phyloP scores from a whole-genome alignment of 2,329 filamentous ascomycete species.

The Colletotrichum sidae region DNA sequence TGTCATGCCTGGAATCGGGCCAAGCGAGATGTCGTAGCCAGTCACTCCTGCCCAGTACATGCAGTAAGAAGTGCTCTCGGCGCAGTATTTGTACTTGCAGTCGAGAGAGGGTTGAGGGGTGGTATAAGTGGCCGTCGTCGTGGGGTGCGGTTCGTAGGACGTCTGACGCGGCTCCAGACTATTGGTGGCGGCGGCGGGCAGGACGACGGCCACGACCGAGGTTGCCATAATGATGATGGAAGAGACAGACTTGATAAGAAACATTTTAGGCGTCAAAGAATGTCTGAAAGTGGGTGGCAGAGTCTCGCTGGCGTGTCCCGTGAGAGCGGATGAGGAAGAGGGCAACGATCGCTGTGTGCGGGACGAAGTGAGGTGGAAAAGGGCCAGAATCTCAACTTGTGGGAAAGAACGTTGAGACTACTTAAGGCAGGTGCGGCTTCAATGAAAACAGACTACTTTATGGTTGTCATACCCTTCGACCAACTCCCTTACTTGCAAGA shows the following conservation, averaged over 20 bases:
- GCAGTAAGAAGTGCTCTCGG: conserved; percentile 48
- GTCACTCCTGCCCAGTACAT: conserved; percentile 53
- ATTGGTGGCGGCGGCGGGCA: background rate
- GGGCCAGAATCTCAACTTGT: too few species aligned
- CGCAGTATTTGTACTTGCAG: conserved; percentile 47
- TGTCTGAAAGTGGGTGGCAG: too few species aligned
- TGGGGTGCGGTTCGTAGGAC: too few species aligned
- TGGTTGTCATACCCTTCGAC: too few species aligned
- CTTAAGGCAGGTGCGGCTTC: too few species aligned
- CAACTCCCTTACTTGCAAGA: too few species aligned
- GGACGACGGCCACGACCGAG: background rate
- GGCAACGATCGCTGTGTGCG: too few species aligned
- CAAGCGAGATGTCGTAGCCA: conserved; percentile 46
- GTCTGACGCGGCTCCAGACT: background rate
- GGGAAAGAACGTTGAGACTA: too few species aligned
- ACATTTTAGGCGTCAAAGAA: background rate
- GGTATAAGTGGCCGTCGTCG: background rate
- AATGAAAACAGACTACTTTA: background rate
- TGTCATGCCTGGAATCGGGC: conserved; percentile 52
- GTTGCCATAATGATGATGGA: background rate
- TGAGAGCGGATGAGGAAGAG: too few species aligned
- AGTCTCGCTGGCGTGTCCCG: too few species aligned
- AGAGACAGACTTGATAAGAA: background rate
- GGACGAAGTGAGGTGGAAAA: too few species aligned
- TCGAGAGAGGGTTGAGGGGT: conserved; percentile 37